Base-by-base conservation (phyloP, 768 basidiomycete species). In the Goffeauzyma gilvescens region DNA sequence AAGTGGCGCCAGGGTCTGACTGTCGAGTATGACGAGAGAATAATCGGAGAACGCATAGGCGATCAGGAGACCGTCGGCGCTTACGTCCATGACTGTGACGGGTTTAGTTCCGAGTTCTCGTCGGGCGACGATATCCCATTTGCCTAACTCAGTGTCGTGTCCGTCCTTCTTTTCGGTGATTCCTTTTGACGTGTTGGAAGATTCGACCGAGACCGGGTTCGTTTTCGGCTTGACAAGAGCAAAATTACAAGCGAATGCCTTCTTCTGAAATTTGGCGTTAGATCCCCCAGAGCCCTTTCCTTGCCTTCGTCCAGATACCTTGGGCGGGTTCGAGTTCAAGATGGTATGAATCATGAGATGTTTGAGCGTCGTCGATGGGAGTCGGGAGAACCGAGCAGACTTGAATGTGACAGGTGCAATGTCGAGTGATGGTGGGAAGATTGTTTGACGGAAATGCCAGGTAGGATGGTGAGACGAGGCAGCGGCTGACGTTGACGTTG, bases 21-120 rank as follows among this genome's bases (percentile, higher is more conserved):
- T 70, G 59, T 95, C 87, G 36, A 95, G 60, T 35, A 96, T 68
- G 8, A 85, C 79, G 45, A 96, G 74, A 31, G 76, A 77, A 21
- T 79, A 69, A 63, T 95, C 85, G 4, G 86, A 86, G 10, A 77
- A 78, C 3, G 87, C 90, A 55, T 76, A 85, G 1, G 81, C 85
- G 12, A 96, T 65, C 27, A 81, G 68, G 47, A 72, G 76, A 1
- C 93, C 90, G 59, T 89, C 75, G 33, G 72, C 65, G 54, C 87
- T 90, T 40, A 85, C 65, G 57, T 85, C 84, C 56, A 96, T 79
- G 54, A 78, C 81, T 9, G 90, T 95, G 23, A 93, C 54, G 15
- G 79, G 78, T 49, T 77, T 76, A 46, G 80, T 79, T 21, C 77
- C 75, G 4, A 87, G 68, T 57, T 84, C 83, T 42, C 78, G 71